Percentiles rank a stretch among this genome's conserved stretches.
These are phyloP conservation scores for Ramaria sp. DNA, from an alignment of 768 basidiomycete genomes.

Conservation along the genomic window DNA sequence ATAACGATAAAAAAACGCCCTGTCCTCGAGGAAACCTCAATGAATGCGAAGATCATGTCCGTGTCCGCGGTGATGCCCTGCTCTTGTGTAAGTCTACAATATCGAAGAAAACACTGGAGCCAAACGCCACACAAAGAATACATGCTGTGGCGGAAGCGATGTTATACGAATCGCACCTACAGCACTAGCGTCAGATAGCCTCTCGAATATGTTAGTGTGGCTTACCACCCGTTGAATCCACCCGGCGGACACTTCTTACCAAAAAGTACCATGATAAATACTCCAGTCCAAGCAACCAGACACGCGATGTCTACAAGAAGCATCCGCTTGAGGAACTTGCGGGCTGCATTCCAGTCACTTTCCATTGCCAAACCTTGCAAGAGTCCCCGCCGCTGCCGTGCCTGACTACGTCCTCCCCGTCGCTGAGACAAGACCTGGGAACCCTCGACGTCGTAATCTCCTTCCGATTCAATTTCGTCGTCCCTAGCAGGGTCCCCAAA, in stretches of 20 bases:
- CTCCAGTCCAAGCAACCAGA: constrained; percentile 43
- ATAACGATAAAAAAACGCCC: not conserved
- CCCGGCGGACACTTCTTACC: constrained; percentile 58
- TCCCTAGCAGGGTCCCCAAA: constrained; percentile 33
- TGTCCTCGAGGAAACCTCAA: not conserved
- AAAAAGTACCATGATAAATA: constrained; percentile 49
- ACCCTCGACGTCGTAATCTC: constrained; percentile 26
- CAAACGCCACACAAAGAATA: constrained; percentile 44
- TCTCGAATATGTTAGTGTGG: constrained; percentile 8
- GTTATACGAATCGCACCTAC: constrained; percentile 66
- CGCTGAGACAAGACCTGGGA: constrained; percentile 23
- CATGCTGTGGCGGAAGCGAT: constrained; percentile 53
- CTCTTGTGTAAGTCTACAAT: constrained; percentile 55
- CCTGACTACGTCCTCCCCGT: constrained; percentile 23
- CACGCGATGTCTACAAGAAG: constrained; percentile 38
- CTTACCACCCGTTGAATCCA: constrained; percentile 52
- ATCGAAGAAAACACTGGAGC: constrained; percentile 49
- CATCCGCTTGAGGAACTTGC: constrained; percentile 42
- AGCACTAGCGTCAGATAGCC: constrained; percentile 6
- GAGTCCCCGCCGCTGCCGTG: constrained; percentile 35
- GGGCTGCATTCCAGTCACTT: constrained; percentile 47
- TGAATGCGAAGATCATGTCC: constrained; percentile 21
- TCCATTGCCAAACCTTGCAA: constrained; percentile 57
- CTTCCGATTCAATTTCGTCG: constrained; percentile 26
- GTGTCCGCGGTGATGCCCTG: constrained; percentile 53